A percentile compares a stretch with the other conserved stretches of the same genome.
These are phyloP conservation scores for Fusarium sp. DNA, from an alignment of 2,329 filamentous ascomycete genomes.

Conservation along the genomic window DNA sequence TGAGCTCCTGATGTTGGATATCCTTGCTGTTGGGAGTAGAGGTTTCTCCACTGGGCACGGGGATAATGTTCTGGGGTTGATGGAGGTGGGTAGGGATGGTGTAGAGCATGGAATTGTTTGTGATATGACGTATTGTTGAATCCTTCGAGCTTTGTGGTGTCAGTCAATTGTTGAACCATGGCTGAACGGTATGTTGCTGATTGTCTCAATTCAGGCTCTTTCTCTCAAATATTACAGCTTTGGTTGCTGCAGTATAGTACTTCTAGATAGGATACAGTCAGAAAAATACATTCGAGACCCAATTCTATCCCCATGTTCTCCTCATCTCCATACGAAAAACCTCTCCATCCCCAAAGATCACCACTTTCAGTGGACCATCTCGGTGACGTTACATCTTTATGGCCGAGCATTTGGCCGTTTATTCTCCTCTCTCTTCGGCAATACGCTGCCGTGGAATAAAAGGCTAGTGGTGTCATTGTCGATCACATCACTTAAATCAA, in stretches of 20 bases:
- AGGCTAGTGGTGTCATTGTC: conserved; percentile 24
- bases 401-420: conserved; percentile 23
- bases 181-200: fast-evolving
- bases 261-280: neutral
- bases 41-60: conserved; percentile 13
- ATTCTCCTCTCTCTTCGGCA: conserved; percentile 1
- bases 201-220: fast-evolving
- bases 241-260: fast-evolving
- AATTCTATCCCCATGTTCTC: conserved; percentile 14
- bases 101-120: neutral
- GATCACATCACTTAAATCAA: conserved; percentile 3
- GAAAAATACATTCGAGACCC: neutral
- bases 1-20: conserved; percentile 30
- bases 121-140: conserved; percentile 2
- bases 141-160: neutral
- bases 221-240: neutral
- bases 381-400: conserved; percentile 31
- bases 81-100: neutral
- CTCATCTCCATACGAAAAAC: neutral
- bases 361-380: neutral
- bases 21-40: conserved; percentile 17
- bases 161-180: neutral
- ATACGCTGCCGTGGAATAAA: neutral
- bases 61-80: conserved; percentile 26
- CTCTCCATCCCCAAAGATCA: conserved; percentile 1